Base-by-base conservation (phyloP, 2,329 filamentous ascomycete species). In the Sarocladium oryzae region DNA sequence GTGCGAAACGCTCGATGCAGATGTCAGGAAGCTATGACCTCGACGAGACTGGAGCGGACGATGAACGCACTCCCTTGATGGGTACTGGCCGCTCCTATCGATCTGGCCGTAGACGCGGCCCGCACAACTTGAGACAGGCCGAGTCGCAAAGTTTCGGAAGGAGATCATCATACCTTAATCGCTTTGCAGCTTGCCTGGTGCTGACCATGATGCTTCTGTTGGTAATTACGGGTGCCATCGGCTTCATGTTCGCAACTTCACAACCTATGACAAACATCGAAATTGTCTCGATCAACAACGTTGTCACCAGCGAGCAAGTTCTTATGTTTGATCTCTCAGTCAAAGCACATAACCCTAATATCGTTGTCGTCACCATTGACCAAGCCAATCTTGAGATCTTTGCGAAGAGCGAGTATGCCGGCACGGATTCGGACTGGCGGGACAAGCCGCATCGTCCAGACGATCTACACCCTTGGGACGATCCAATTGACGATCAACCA, bases 251-350 rank as follows among this genome's bases (percentile, higher is more conserved):
- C 68, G 88, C 90, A 41, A 92, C 91, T 18, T 95, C 91, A 26
- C 90, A 95, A 62, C 88, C 91, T 6, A 78, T 99, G 45, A 79
- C 82, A 23, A 82, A 88, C 56, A 87, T 97, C 53, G 76, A 86
- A 56, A 81, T 97, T 40, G 74, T 86, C 51, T 84, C 85, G 56
- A 89, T 99, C 57, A 82, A 86, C 60, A 95, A 96, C 58, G 89
- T 99, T 21, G 79, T 97, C 46, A 91, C 91, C 2, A 96, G 89
- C 60, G 89, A 96, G 66, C 89, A 96, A 66, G 91, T 97, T 65
- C 78, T 99, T 37, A 96, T 99, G 82, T 80, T 97, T 61, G 92
- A 99, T 66, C 72, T 99, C 46, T 82, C 88, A 18, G 89, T 99
- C 54, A 82, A 82, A 58, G 93, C 92, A 1, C 77, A 92, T 59